Conservation (phyloP, 495 filamentous ascomycete species). For the Annulohypoxylon stygium region DNA sequence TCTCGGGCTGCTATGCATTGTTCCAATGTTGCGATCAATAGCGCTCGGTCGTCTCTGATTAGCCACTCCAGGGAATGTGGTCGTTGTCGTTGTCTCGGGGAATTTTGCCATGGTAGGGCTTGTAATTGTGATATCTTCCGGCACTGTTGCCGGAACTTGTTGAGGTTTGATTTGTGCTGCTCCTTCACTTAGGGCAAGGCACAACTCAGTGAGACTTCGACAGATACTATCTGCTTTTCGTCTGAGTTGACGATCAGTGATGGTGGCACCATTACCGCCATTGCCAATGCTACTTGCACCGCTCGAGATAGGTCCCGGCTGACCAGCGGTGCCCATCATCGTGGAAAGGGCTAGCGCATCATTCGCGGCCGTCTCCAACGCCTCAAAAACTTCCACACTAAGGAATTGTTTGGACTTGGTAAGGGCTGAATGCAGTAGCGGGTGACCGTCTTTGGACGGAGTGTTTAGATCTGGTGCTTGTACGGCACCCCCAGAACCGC, state of each 20-base stretch:
- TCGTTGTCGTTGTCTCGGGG: slow-evolving; percentile 13
- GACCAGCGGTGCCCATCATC: slow-evolving; percentile 76
- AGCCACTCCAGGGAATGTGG: slow-evolving; percentile 40
- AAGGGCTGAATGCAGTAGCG: slow-evolving; percentile 83
- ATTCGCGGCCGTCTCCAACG: slow-evolving; percentile 83
- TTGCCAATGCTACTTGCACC: slow-evolving; percentile 72
- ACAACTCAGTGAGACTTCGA: slow-evolving; percentile 91
- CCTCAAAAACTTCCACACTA: slow-evolving; percentile 76
- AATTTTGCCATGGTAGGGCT: slow-evolving; percentile 57
- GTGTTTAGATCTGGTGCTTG: slow-evolving; percentile 51
- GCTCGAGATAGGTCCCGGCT: slow-evolving; percentile 71
- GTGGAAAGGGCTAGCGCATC: slow-evolving; percentile 83
- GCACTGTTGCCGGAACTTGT: slow-evolving; percentile 47
- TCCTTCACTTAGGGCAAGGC: slow-evolving; percentile 82
- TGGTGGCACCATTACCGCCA: slow-evolving; percentile 67
- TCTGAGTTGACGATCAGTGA: slow-evolving; percentile 84
- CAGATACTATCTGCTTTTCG: slow-evolving; percentile 95
- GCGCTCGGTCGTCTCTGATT: slow-evolving; percentile 53
- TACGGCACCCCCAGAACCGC: slow-evolving; percentile 64
- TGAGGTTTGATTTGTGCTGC: slow-evolving; percentile 51
- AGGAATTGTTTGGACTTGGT: slow-evolving; percentile 77
- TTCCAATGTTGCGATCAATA: slow-evolving; percentile 46
- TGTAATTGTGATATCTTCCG: slow-evolving; percentile 47
- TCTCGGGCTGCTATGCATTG: slow-evolving; percentile 67
- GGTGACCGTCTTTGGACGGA: slow-evolving; percentile 69